Conservation (phyloP, 331 rosid genomes). For the Ulmus americana region DNA sequence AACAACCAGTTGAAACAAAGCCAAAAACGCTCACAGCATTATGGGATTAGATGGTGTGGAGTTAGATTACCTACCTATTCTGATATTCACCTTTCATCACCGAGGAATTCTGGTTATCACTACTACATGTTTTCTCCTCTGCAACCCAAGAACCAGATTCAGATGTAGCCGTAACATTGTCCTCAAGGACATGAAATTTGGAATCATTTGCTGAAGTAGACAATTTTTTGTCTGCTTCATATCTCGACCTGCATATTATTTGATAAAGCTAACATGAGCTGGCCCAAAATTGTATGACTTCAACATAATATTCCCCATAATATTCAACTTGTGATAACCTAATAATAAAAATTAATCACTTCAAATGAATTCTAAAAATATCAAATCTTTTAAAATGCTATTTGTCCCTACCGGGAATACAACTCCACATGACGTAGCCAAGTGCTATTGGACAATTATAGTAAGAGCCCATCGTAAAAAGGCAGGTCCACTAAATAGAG, state of each 20-base stretch:
- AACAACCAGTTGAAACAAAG: too few species aligned
- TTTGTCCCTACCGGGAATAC: too few species aligned
- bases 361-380: too few species aligned
- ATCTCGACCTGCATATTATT: constrained; percentile 48
- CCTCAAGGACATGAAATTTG: constrained; percentile 42
- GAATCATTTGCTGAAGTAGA: constrained; percentile 38
- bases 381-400: too few species aligned
- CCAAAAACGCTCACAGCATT: too few species aligned
- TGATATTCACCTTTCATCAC: constrained; percentile 36
- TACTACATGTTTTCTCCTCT: constrained; percentile 63
- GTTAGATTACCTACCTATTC: constrained; percentile 52
- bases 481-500: too few species aligned
- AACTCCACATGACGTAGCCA: too few species aligned
- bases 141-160: constrained; percentile 74
- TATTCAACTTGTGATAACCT: background rate
- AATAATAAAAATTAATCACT: too few species aligned
- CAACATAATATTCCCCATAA: background rate
- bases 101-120: constrained; percentile 69
- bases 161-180: constrained; percentile 49
- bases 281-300: too few species aligned
- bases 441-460: too few species aligned
- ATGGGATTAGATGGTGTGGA: background rate
- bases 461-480: too few species aligned
- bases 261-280: background rate
- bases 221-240: constrained; percentile 35